Evolutionary conservation across 2,329 filamentous ascomycete genomes (phyloP).

Genomic region (Rachicladosporium sp.): DNA sequence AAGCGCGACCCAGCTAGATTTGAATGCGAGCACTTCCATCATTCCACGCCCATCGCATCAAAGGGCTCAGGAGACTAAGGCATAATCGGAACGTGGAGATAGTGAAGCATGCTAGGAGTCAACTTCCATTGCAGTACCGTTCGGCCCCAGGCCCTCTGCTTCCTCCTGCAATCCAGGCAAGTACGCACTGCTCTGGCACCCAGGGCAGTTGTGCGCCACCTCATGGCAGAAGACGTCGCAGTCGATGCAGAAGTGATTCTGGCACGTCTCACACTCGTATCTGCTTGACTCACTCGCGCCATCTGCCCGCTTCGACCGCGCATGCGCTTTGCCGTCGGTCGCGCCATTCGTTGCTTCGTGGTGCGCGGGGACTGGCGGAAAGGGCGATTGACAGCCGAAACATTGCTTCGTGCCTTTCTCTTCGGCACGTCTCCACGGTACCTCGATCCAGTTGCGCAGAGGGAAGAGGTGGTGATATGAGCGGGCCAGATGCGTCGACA

Average conservation of each 20-base stretch:
- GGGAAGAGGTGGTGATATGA: conserved; percentile 91
- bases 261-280: conserved; percentile 81
- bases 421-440: conserved; percentile 64
- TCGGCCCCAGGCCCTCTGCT: background rate
- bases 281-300: conserved; percentile 71
- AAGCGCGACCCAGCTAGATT: too few species aligned
- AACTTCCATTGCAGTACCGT: too few species aligned
- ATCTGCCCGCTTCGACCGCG: conserved; percentile 14
- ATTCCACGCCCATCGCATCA: too few species aligned
- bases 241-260: conserved; percentile 91
- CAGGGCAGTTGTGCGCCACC: conserved; percentile 88
- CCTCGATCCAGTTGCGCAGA: conserved; percentile 78
- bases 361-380: conserved; percentile 42
- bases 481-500: conserved; percentile 85
- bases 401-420: conserved; percentile 44
- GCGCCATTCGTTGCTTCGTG: conserved; percentile 8
- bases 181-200: conserved; percentile 49
- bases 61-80: too few species aligned
- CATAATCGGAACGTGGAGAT: too few species aligned
- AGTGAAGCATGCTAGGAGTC: too few species aligned
- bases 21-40: too few species aligned
- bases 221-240: conserved; percentile 95
- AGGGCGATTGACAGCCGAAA: conserved; percentile 63
- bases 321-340: conserved; percentile 5
- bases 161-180: conserved; percentile 13